Evolutionary conservation across 345 rosid genomes (phyloP).

Genomic region (Combretum micranthum): DNA sequence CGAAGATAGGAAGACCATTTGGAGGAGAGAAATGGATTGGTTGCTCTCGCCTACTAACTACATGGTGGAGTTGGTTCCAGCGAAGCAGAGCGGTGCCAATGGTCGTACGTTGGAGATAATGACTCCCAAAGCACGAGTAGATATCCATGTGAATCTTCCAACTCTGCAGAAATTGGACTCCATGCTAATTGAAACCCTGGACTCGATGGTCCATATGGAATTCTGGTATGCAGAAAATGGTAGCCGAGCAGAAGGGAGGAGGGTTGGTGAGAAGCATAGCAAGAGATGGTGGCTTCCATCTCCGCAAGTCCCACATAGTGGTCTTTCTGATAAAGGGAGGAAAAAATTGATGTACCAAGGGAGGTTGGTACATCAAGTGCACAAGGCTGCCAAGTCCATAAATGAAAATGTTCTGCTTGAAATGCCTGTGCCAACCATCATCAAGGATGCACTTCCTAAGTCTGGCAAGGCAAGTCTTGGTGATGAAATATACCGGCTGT

Average conservation of each 20-base stretch:
- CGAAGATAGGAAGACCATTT: conserved; percentile 67
- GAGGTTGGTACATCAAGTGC: conserved; percentile 71
- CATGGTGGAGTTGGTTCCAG: conserved; percentile 95
- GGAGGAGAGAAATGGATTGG: conserved; percentile 96
- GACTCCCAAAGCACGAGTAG: conserved; percentile 90
- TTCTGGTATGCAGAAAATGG: conserved; percentile 90
- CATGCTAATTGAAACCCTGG: conserved; percentile 75
- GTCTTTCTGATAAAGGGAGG: conserved; percentile 66
- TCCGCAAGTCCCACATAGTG: conserved; percentile 75
- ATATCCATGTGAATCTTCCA: conserved; percentile 90
- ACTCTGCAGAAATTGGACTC: conserved; percentile 90
- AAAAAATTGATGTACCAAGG: conserved; percentile 51
- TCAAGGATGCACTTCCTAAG: conserved; percentile 83
- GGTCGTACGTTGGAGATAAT: conserved; percentile 87
- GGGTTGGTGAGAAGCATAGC: conserved; percentile 56
- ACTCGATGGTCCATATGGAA: conserved; percentile 80
- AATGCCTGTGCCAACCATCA: conserved; percentile 70
- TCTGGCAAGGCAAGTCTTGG: conserved; percentile 78
- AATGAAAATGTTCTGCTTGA: conserved; percentile 77
- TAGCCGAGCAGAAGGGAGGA: conserved; percentile 74
- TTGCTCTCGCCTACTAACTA: conserved; percentile 84
- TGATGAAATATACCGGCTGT: conserved; percentile 63
- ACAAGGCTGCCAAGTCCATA: conserved; percentile 88
- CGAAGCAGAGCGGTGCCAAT: conserved; percentile 73
- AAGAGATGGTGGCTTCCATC: conserved; percentile 97